These are phyloP conservation scores for Boletus rubescentipes DNA, from an alignment of 768 basidiomycete genomes.

Conservation along the genomic window DNA sequence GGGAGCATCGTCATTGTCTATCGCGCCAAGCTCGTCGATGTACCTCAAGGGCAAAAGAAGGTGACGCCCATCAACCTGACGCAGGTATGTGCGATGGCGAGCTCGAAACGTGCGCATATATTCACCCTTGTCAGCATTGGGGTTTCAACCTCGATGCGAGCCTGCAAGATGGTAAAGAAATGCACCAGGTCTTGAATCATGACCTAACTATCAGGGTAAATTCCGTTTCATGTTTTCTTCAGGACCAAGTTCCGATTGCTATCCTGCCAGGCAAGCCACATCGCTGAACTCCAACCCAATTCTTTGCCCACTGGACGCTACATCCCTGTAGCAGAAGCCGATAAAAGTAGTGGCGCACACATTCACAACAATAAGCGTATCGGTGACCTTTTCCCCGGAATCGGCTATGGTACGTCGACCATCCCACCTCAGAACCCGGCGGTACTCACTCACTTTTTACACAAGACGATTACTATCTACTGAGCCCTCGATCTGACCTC, in stretches of 20 bases:
- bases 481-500: constrained; percentile 40
- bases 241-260: not conserved
- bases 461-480: constrained; percentile 65
- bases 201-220: constrained; percentile 40
- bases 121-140: constrained; percentile 56
- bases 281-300: constrained; percentile 50
- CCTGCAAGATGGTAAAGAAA: constrained; percentile 41
- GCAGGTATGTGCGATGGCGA: constrained; percentile 47
- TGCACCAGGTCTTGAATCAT: constrained; percentile 53
- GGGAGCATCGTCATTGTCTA: constrained; percentile 70
- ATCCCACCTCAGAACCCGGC: not conserved
- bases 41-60: constrained; percentile 34
- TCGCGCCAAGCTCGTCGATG: constrained; percentile 60
- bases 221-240: not conserved
- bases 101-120: not conserved
- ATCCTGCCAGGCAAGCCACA: constrained; percentile 46
- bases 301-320: constrained; percentile 55
- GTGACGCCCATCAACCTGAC: constrained; percentile 78
- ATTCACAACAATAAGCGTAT: constrained; percentile 50
- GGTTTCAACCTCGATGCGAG: constrained; percentile 81
- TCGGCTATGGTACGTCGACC: constrained; percentile 53
- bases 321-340: constrained; percentile 44
- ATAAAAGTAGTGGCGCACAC: constrained; percentile 39
- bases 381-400: constrained; percentile 54
- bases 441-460: not conserved